Evolutionary conservation across 1,284 basidiomycete genomes (phyloP).

Genomic region (Tetrapyrgos nigripes): DNA sequence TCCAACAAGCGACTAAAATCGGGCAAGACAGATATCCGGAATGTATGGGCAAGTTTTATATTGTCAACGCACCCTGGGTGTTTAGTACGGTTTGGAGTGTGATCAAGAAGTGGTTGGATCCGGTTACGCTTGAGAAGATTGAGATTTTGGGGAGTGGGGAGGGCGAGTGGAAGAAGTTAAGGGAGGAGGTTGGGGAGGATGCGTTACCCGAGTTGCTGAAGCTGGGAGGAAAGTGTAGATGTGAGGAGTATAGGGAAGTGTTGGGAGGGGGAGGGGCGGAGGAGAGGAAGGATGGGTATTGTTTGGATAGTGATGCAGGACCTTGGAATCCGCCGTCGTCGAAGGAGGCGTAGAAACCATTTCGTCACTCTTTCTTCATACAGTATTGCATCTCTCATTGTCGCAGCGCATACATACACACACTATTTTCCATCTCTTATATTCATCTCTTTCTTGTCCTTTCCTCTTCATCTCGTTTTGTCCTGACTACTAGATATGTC

Average conservation of each 20-base stretch:
- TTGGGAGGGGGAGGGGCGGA: neutral
- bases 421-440: too few relatives aligned
- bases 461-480: too few relatives aligned
- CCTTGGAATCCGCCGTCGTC: conserved; percentile 9
- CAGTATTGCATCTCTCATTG: too few relatives aligned
- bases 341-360: conserved; percentile 2
- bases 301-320: conserved; percentile 16
- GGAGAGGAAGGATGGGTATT: conserved; percentile 11
- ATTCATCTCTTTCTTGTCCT: too few relatives aligned
- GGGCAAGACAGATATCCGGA: conserved; percentile 96
- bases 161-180: conserved; percentile 39
- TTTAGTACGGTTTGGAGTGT: conserved; percentile 91
- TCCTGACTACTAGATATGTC: too few relatives aligned
- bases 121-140: conserved; percentile 94
- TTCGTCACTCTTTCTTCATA: too few relatives aligned
- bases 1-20: conserved; percentile 79
- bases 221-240: conserved; percentile 88
- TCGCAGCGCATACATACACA: too few relatives aligned
- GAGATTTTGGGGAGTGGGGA: conserved; percentile 82
- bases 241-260: conserved; percentile 48
- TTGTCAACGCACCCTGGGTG: conserved; percentile 94
- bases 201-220: conserved; percentile 85
- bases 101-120: conserved; percentile 95
- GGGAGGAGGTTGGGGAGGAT: conserved; percentile 85
- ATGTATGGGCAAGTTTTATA: conserved; percentile 96